These are phyloP conservation scores for Stagonosporopsis vannaccii DNA, from an alignment of 2,329 filamentous ascomycete genomes.

Conservation along the genomic window DNA sequence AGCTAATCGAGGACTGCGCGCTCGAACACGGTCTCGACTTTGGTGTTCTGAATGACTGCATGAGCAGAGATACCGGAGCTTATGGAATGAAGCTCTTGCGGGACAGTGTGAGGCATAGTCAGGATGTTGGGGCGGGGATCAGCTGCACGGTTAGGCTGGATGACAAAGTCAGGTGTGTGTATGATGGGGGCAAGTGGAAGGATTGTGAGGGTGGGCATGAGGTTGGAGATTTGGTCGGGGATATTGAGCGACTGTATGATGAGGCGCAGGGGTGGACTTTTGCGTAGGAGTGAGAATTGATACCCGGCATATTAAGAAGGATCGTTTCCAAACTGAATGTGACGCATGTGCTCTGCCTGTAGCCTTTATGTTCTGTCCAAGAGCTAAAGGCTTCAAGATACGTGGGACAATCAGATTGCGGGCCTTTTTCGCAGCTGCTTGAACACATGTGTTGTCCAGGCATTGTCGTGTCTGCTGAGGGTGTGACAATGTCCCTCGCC, in stretches of 20 bases:
- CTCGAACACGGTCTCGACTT: conserved; percentile 91
- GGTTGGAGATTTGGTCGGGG: conserved; percentile 76
- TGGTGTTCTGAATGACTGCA: conserved; percentile 79
- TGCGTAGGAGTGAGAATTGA: not conserved
- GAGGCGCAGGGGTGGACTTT: conserved; percentile 38
- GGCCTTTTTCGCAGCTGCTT: too few relatives aligned
- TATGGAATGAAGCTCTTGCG: conserved; percentile 73
- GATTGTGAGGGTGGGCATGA: conserved; percentile 74
- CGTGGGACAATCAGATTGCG: too few relatives aligned
- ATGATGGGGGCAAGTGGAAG: conserved; percentile 79
- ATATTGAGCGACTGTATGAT: conserved; percentile 74
- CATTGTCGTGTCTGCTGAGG: too few relatives aligned
- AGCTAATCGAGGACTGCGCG: conserved; percentile 85
- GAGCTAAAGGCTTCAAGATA: too few relatives aligned
- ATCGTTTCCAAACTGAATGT: not conserved
- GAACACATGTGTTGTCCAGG: too few relatives aligned
- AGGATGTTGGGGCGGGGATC: conserved; percentile 54
- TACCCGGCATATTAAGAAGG: not conserved
- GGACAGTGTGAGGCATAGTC: conserved; percentile 70
- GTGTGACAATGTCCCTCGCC: too few relatives aligned
- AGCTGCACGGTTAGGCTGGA: conserved; percentile 69
- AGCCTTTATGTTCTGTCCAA: not conserved
- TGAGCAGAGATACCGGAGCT: conserved; percentile 76
- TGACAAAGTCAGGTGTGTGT: conserved; percentile 81
- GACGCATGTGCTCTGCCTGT: not conserved